Conservation (phyloP, 192 early-diverging fungal species). For the Dissophora globulifera region DNA sequence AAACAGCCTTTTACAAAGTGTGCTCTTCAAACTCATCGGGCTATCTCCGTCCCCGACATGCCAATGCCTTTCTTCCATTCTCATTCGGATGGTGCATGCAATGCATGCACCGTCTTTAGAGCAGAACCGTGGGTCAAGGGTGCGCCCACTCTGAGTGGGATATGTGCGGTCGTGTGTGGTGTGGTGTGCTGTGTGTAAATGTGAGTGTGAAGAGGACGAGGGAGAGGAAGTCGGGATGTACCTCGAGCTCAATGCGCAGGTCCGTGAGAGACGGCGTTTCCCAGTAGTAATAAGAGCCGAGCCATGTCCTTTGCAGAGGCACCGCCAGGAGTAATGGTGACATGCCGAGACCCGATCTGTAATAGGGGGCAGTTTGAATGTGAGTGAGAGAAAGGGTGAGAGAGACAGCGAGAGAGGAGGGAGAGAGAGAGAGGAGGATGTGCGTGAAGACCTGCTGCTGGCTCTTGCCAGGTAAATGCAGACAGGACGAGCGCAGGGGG, state of each 20-base stretch:
- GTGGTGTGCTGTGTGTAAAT: no score
- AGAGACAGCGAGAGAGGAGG: background rate
- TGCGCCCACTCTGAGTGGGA: no score
- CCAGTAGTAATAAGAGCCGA: slow-evolving; percentile 36
- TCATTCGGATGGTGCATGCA: no score
- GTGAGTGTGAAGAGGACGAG: background rate
- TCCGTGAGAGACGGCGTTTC: slow-evolving; percentile 43
- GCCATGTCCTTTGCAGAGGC: slow-evolving; percentile 33
- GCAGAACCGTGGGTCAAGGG: no score
- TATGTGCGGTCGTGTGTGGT: no score
- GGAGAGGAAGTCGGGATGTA: background rate
- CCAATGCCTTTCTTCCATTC: no score
- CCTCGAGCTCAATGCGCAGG: slow-evolving; percentile 49
- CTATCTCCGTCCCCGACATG: no score
- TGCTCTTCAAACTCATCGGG: no score
- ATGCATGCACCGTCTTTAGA: no score
- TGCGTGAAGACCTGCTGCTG: no score
- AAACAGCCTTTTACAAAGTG: no score
- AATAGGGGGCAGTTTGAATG: background rate
- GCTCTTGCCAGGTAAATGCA: background rate
- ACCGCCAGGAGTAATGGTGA: slow-evolving; percentile 30
- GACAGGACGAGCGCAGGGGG: background rate
- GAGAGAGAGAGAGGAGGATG: background rate
- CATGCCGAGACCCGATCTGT: slow-evolving; percentile 5
- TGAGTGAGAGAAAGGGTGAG: slow-evolving; percentile 2